Evolutionary conservation across 495 filamentous ascomycete species (phyloP).

Genomic region (Penicillium coffeae): DNA sequence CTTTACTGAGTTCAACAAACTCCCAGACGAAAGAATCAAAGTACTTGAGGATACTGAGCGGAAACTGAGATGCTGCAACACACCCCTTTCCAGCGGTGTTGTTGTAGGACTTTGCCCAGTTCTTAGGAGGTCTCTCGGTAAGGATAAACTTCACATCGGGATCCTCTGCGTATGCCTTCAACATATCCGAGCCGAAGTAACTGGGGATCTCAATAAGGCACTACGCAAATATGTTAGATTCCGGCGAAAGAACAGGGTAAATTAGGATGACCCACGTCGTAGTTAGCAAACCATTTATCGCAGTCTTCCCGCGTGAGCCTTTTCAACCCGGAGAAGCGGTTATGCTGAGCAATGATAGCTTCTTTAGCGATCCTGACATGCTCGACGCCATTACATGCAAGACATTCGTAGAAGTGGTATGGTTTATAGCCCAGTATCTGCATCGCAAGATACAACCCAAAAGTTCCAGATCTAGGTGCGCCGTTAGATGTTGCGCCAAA

Average conservation of each 20-base stretch:
- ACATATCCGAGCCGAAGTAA: constrained; percentile 10
- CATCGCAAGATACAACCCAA: constrained; percentile 10
- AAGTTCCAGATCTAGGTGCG: constrained; percentile 12
- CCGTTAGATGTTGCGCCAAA: no score
- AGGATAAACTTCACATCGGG: constrained; percentile 30
- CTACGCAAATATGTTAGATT: no score
- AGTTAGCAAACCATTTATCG: constrained; percentile 20
- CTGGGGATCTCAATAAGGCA: constrained; percentile 21
- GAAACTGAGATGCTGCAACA: constrained; percentile 6
- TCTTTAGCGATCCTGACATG: constrained; percentile 10
- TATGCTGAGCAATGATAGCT: constrained; percentile 6
- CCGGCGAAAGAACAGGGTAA: no score
- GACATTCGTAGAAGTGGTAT: constrained; percentile 10
- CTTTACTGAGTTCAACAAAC: constrained; percentile 12
- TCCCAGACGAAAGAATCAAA: constrained; percentile 12
- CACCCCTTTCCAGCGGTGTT: constrained; percentile 12
- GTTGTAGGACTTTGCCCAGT: constrained; percentile 22
- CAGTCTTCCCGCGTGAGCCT: constrained; percentile 9
- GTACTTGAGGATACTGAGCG: constrained; percentile 20
- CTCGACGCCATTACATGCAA: not conserved
- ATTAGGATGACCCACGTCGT: constrained; percentile 23
- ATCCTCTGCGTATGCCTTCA: constrained; percentile 16
- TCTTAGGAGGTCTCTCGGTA: constrained; percentile 20
- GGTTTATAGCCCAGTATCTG: constrained; percentile 11
- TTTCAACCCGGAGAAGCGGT: constrained; percentile 15